Evolutionary conservation across 495 filamentous ascomycete genomes (phyloP), one percentile per base, ranked within the genome.

Genomic region (Penicillium pulvis): DNA sequence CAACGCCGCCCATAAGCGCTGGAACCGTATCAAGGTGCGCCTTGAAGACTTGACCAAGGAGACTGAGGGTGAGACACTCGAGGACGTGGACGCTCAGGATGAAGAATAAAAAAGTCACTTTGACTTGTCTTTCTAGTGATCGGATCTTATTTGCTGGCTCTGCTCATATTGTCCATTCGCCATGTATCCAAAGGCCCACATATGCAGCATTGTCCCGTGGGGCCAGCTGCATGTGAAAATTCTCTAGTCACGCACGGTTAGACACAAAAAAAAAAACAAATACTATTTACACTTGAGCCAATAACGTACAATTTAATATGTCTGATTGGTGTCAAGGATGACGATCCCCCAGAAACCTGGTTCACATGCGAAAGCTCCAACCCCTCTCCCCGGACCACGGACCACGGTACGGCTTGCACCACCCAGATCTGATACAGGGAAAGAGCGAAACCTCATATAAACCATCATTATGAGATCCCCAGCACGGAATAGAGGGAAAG

Each of bases 371-470:
- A 36, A 36, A 8, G 9, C 6, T 3, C 41, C 45, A 51, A 28
- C 62, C 62, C 49, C 58, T 58, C 55, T 57, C 57, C 52, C 57
- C 61, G 59, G 61, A 67, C 66, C 66, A 59, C 62, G 51, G 64
- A 64, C 53, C 66, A 57, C 30, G 46, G 46, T 49, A 49, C 46
- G 7, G 26, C 12, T 30, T 49, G 14, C 24, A 3, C 24, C 16
- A 31, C 6, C 43, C n/a, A 16, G 20, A 23, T 23, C 20, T 30
- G 4, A 17, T n/a, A 49, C 16, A 17, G 46, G 26, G 16, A n/a
- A 28, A 30, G 11, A 49, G 2, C 4, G 7, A 31, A 17, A 14
- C 46, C 23, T 31, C 39, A 41, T 17, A 41, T 41, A 41, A 41
- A 41, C 7, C 39, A 17, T 6, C 6, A 41, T n/a, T n/a, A 41